These are phyloP conservation scores for Botrytis deweyae DNA, from an alignment of 2,329 filamentous ascomycete species.

Conservation along the genomic window DNA sequence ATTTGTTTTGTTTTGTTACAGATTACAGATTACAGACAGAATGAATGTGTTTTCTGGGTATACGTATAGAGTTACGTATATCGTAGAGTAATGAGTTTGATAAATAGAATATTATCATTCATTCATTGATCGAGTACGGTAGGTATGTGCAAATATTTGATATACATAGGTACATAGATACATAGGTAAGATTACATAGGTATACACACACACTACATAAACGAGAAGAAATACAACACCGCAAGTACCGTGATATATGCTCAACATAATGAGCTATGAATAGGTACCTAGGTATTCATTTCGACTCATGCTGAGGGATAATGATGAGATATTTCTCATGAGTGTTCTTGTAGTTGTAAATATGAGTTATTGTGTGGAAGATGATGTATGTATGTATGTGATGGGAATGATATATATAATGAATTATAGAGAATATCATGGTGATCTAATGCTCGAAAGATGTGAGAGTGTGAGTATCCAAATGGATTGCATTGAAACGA, in stretches of 20 bases:
- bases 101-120: background rate
- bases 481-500: background rate
- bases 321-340: background rate
- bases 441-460: background rate
- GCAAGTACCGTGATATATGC: too few species aligned
- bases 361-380: background rate
- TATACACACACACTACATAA: too few species aligned
- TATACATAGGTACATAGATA: background rate
- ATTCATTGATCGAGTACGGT: too few species aligned
- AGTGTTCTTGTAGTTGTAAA: background rate
- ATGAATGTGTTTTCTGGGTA: background rate
- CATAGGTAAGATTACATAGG: too few species aligned
- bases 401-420: background rate
- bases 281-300: background rate
- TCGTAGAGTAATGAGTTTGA: too few species aligned
- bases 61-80: background rate
- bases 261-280: background rate
- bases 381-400: background rate
- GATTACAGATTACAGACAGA: too few species aligned
- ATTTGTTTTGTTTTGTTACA: too few species aligned
- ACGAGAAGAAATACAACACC: too few species aligned
- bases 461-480: background rate
- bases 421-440: background rate
- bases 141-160: background rate
- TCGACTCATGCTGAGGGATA: constrained; percentile 12